Evolutionary conservation across 2,329 filamentous ascomycete species (phyloP), one percentile per base, ranked within the genome.

Genomic region (Penicillium sp.): DNA sequence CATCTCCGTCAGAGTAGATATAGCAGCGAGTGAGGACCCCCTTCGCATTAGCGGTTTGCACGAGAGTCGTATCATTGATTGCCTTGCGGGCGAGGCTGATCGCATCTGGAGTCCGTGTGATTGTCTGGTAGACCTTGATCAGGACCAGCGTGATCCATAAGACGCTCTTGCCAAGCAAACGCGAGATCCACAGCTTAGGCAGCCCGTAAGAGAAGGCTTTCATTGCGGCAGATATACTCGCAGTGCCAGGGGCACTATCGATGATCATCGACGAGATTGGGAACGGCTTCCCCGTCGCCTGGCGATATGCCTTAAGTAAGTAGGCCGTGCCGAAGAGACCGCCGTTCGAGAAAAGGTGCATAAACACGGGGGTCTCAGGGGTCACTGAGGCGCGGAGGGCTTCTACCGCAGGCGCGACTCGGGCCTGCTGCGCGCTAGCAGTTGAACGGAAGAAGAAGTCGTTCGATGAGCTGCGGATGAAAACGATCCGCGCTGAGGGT

Each of bases 341-440:
- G 28, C 81, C 82, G 59, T 84, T 82, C 22, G 80, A 83, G 70
- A 83, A 84, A 57, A 79, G 70, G 67, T 84, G 81, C 8, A 83
- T 62, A 34, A 79, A 73, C 10, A 74, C 67, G 5, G 74, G 66
- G 70, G 64, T 64, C 53, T 68, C 58, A 25, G 67, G 60, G 61
- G 58, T 58, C 45, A 61, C 63, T 47, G 54, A 70, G 34, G 60
- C 57, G 49, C 65, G 70, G 15, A 80, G 67, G 20, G 72, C 72
- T 14, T 75, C 67, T 10, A 79, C 67, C 8, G 73, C 74, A 1
- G 79, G 75, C 11, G 65, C 61, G 41, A 78, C 61, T 31, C 71
- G 72, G 15, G 63, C 59, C 48, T 61, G 62, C 25, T 74, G 72
- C 4, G 69, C 65, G 5, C 58, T 54, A 15, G 66, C 62, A 5